phyloP scores from a whole-genome alignment of 345 rosid genomes.

The Rubroshorea leprosula region DNA sequence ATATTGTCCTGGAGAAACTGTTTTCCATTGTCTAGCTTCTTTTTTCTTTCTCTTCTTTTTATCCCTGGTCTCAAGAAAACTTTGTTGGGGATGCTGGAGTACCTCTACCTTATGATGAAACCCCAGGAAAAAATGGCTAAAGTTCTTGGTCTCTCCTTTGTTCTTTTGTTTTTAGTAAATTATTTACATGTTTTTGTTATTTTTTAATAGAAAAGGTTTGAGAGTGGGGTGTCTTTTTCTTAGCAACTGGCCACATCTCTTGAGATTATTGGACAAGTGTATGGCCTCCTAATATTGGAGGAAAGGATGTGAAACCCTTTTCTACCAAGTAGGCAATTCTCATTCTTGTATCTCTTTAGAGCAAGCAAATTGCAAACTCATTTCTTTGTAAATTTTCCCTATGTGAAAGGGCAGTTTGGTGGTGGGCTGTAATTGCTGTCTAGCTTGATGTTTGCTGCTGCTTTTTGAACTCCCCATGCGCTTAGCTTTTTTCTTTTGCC shows the following conservation, averaged over 20 bases:
- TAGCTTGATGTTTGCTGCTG: neutral
- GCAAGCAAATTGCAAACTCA: conserved; percentile 7
- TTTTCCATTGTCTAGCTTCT: neutral
- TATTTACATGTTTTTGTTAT: conserved; percentile 1
- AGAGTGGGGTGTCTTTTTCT: conserved; percentile 6
- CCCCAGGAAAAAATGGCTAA: conserved; percentile 7
- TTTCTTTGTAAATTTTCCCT: neutral
- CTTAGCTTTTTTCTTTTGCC: neutral
- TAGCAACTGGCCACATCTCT: conserved; percentile 13
- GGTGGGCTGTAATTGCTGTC: neutral
- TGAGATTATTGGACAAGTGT: neutral
- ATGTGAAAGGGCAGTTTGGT: neutral
- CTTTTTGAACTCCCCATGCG: neutral
- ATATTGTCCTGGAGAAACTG: conserved; percentile 5
- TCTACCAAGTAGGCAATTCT: neutral
- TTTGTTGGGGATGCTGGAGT: conserved; percentile 19
- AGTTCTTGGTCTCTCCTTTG: conserved; percentile 6
- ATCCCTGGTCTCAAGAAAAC: conserved; percentile 2
- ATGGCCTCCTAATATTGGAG: conserved; percentile 7
- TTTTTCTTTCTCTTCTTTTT: conserved; percentile 7
- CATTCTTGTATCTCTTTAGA: neutral
- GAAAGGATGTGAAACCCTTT: neutral
- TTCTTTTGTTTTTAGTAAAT: conserved; percentile 1
- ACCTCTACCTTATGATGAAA: conserved; percentile 8
- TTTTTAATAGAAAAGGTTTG: conserved; percentile 8